phyloP scores from a whole-genome alignment of 257 asterid species.

The Nicotiana tomentosiformis region DNA sequence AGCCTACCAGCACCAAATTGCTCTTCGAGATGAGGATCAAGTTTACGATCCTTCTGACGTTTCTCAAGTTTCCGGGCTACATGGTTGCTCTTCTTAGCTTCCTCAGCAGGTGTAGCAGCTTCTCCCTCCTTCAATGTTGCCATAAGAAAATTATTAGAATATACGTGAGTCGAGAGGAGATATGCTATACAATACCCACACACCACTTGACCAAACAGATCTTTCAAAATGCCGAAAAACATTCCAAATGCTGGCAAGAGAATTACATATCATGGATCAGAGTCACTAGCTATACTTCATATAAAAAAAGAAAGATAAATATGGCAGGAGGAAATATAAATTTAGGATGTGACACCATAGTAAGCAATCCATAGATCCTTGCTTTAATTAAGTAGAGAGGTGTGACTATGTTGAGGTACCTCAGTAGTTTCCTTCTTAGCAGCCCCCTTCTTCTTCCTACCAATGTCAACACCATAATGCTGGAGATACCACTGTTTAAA shows the following conservation, averaged over 20 bases:
- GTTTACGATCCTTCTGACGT: constrained; percentile 50
- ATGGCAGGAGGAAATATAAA: not conserved
- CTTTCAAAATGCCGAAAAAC: no score
- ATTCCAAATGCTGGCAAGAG: not conserved
- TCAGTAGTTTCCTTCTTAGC: constrained; percentile 50
- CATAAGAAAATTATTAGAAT: not conserved
- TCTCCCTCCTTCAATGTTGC: constrained; percentile 22
- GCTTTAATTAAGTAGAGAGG: not conserved
- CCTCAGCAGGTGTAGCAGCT: constrained; percentile 39
- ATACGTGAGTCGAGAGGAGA: no score
- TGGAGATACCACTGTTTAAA: constrained; percentile 80
- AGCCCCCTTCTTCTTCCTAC: constrained; percentile 61
- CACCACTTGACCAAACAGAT: not conserved
- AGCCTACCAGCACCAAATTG: constrained; percentile 54
- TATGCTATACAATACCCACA: not conserved
- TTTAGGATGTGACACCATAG: not conserved
- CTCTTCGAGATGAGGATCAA: constrained; percentile 61
- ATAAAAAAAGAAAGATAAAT: not conserved
- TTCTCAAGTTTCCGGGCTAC: constrained; percentile 53
- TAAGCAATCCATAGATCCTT: not conserved
- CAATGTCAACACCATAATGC: constrained; percentile 82
- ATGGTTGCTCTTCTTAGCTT: constrained; percentile 56
- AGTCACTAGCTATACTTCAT: not conserved
- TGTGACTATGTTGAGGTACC: not conserved
- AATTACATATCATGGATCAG: not conserved